These are phyloP conservation scores for Pholiota microspora DNA, from an alignment of 768 basidiomycete genomes.

Conservation along the genomic window DNA sequence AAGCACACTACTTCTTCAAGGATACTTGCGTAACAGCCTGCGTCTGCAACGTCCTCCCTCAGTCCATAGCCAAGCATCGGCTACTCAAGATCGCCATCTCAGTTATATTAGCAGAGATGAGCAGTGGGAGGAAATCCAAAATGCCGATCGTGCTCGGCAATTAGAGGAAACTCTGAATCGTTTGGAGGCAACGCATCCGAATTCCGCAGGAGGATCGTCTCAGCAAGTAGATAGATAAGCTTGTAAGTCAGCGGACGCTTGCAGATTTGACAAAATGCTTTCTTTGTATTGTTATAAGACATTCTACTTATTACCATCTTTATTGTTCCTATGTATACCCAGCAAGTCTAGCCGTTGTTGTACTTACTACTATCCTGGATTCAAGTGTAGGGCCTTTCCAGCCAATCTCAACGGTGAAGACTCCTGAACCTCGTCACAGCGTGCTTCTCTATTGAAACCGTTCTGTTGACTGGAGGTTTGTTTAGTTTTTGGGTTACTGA, in stretches of 20 bases:
- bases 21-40: conserved; percentile 47
- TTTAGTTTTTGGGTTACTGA: neutral
- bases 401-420: neutral
- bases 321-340: neutral
- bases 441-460: neutral
- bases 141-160: conserved; percentile 49
- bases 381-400: neutral
- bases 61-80: conserved; percentile 27
- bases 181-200: conserved; percentile 32
- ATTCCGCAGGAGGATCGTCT: conserved; percentile 8
- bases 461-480: neutral
- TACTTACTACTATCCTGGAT: neutral
- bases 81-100: conserved; percentile 38
- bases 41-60: conserved; percentile 47
- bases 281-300: neutral
- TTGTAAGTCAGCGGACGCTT: neutral
- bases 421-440: neutral
- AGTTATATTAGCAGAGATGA: conserved; percentile 57
- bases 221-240: neutral
- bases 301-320: neutral
- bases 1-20: conserved; percentile 58
- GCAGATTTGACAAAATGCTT: neutral
- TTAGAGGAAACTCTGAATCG: conserved; percentile 57
- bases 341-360: neutral
- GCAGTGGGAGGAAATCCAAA: conserved; percentile 52